Percentiles rank a stretch among this genome's conserved stretches.
These are phyloP conservation scores for Pyricularia sp. DNA, from an alignment of 2,329 filamentous ascomycete genomes.

Conservation along the genomic window DNA sequence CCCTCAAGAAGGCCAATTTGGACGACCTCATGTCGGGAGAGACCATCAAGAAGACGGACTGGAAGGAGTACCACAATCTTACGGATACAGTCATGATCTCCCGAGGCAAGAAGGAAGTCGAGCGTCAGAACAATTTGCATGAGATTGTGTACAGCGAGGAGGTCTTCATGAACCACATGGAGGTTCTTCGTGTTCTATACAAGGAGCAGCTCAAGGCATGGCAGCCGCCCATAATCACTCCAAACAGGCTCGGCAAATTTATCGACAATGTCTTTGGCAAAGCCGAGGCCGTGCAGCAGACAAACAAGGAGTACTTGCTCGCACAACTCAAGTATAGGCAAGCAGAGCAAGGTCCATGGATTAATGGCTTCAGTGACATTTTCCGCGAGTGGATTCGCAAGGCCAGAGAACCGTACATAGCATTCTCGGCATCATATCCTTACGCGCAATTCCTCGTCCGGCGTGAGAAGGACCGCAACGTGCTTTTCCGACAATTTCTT, in stretches of 20 bases:
- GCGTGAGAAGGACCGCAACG: slow-evolving; percentile 74
- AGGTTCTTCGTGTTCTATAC: slow-evolving; percentile 78
- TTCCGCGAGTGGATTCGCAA: slow-evolving; percentile 98
- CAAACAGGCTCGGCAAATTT: slow-evolving; percentile 71
- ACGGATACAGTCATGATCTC: slow-evolving; percentile 66
- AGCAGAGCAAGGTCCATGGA: slow-evolving; percentile 92
- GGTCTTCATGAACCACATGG: slow-evolving; percentile 78
- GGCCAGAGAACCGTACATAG: slow-evolving; percentile 78
- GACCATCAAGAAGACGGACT: slow-evolving; percentile 64
- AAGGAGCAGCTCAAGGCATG: slow-evolving; percentile 66
- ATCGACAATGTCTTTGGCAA: slow-evolving; percentile 82
- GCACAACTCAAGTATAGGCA: slow-evolving; percentile 95
- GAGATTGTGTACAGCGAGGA: slow-evolving; percentile 94
- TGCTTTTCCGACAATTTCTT: slow-evolving; percentile 78
- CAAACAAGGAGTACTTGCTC: slow-evolving; percentile 87
- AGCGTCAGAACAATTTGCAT: slow-evolving; percentile 88
- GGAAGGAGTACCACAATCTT: slow-evolving; percentile 82
- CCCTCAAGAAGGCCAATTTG: slow-evolving; percentile 87
- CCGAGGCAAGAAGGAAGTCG: slow-evolving; percentile 76
- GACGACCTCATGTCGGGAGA: slow-evolving; percentile 63
- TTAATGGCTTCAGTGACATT: slow-evolving; percentile 89
- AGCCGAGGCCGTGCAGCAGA: slow-evolving; percentile 76
- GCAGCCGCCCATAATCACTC: slow-evolving; percentile 72
- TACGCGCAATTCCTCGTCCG: slow-evolving; percentile 75
- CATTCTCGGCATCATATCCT: slow-evolving; percentile 84